Base-by-base conservation (phyloP, 2,329 filamentous ascomycete species). In the Nakataea oryzae region DNA sequence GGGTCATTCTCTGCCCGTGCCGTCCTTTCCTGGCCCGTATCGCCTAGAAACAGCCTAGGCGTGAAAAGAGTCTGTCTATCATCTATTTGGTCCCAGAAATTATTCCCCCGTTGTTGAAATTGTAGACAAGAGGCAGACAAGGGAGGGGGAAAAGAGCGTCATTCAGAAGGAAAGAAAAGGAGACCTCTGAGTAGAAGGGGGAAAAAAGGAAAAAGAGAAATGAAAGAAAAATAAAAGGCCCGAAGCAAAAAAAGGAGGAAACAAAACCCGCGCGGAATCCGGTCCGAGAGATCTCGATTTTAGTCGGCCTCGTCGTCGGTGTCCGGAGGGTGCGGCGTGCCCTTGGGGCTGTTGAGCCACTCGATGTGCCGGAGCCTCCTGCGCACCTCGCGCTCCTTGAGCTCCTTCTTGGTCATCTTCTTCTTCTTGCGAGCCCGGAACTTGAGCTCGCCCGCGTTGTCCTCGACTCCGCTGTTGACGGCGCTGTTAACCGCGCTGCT, bases 341-440 rank as follows among this genome's bases (percentile, higher is more conserved):
- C 91, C 83, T 93, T 92, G 67, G 89, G 89, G 70, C 84, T 90
- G 76, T 91, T 93, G 69, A 96, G 79, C 89, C 89, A 90, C 73
- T 88, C 83, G 69, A 90, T 88, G 76, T 99, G 92, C 70, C 95
- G 86, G 75, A 97, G 79, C 69, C 95, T 84, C 67, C 93, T 85
- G 66, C 96, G 84, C 56, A 89, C 89, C 77, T 97, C 93, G 26
- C 89, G 83, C 75, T 99, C 95, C 84, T 99, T 99, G 73, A 93
- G 69, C 76, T 99, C 92, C 77, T 92, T 92, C 81, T 96, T 91
- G 63, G 95, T 99, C 85, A 95, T 85, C 90, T 99, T 99, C 86
- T 93, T 96, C 91, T 97, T 97, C 84, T 93, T 95, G 76, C 83
- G 86, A 12, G 89, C 82, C 75, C 83, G 86, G 86, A 99, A 99